Evolutionary conservation across 129 eudicot genomes (phyloP).

Genomic region (Centaurea solstitialis): DNA sequence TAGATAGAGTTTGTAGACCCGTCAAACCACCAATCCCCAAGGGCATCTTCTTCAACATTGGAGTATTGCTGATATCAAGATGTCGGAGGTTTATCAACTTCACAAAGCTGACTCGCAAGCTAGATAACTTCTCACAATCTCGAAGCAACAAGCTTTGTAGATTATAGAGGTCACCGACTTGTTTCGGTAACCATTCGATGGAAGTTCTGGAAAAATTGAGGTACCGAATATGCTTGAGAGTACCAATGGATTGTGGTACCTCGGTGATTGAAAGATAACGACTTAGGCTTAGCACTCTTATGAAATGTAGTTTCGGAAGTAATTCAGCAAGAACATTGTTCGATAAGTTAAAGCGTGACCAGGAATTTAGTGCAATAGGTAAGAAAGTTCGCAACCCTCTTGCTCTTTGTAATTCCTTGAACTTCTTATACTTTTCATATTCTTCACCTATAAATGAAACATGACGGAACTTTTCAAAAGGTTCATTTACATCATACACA

Average conservation of each 20-base stretch:
- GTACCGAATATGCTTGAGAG: background rate
- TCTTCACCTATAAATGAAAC: constrained; percentile 28
- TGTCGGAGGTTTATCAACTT: constrained; percentile 2
- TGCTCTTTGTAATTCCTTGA: constrained; percentile 5
- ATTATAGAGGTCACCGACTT: background rate
- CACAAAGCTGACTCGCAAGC: constrained; percentile 27
- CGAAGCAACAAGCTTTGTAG: constrained; percentile 27
- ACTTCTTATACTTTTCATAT: constrained; percentile 20
- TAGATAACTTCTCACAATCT: constrained; percentile 22
- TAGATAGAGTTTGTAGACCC: constrained; percentile 29
- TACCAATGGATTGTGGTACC: background rate
- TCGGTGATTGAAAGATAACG: background rate
- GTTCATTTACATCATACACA: background rate
- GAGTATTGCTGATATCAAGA: background rate
- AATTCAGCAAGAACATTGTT: background rate
- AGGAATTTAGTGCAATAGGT: constrained; percentile 18
- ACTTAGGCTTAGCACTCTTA: constrained; percentile 5
- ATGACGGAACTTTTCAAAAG: constrained; percentile 32
- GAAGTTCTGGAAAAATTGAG: background rate
- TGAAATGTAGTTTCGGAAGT: background rate
- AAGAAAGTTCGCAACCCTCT: constrained; percentile 36
- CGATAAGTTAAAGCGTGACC: constrained; percentile 8
- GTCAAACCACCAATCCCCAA: constrained; percentile 27
- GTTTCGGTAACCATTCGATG: background rate
- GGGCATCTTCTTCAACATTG: constrained; percentile 23